Evolutionary conservation across 2,329 filamentous ascomycete genomes (phyloP), one percentile per base, ranked within the genome.

Genomic region (Cladorrhinum sp.): DNA sequence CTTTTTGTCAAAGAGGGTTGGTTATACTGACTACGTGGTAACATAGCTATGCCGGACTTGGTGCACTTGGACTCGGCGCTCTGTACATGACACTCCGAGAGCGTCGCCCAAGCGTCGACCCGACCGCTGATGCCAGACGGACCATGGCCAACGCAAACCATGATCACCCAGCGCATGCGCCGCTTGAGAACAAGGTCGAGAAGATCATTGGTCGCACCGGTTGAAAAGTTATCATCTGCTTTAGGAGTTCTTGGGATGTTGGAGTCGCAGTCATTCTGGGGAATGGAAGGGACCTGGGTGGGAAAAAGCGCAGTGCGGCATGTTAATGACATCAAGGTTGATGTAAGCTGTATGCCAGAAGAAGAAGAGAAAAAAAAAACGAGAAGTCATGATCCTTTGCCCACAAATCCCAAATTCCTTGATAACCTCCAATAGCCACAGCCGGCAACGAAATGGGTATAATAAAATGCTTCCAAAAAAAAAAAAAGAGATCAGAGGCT

Each of bases 141-240:
- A 36, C 33, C 7, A 48, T 49, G 54, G 39, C 24, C 9, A 21
- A 33, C 16, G 39, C 42, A 36, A 57, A 49, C 10, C 54, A 30
- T 20, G 18, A 48, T 36, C 12, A 48, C 16, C 54, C 54, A 26
- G 54, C 54, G 2, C 54, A 57, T n/a, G 54, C 54, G n/a, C 54
- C 51, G 24, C 18, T 57, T 18, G 54, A 57, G 39, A 57, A 57
- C 23, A 57, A 57, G 54, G 39, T 57, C 14, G 54, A 57, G 16
- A 57, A 57, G 54, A 57, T 57, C 39, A 57, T 57, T 28, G 54
- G 54, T 9, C 54, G 54, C 16, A 49, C 21, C 21, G 54, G 54
- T 33, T 57, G 18, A 46, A 12, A 52, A 24, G 16, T 12, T 9
- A 36, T 10, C 14, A 30, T 36, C 33, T 36, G 8, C 4, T 36